Conservation (phyloP, 192 early-diverging fungal species). For the Entomortierella parvispora region DNA sequence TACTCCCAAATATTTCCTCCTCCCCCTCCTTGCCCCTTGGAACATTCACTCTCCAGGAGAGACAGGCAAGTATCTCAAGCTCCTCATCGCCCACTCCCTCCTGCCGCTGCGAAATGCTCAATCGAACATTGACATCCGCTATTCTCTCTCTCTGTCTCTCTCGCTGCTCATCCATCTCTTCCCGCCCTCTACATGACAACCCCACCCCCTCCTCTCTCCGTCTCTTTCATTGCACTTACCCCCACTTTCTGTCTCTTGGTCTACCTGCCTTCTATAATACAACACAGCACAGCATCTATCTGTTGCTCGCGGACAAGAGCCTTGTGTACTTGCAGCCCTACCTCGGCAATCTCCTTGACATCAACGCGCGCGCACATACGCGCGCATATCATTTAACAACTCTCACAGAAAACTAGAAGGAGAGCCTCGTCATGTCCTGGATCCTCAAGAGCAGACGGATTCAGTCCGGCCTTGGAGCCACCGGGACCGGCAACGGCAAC, state of each 20-base stretch:
- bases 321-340: no score
- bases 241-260: background rate
- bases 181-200: no score
- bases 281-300: conserved; percentile 13
- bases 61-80: no score
- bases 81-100: no score
- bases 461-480: conserved; percentile 42
- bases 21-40: background rate
- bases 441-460: conserved; percentile 54
- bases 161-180: no score
- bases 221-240: conserved; percentile 5
- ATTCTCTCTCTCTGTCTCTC: no score
- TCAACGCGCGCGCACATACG: no score
- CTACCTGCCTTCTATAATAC: background rate
- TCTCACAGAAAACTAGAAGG: background rate
- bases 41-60: no score
- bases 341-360: background rate
- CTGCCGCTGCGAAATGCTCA: no score
- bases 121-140: no score
- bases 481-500: conserved; percentile 12
- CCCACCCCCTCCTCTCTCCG: background rate
- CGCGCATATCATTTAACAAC: background rate
- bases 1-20: background rate
- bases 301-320: no score
- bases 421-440: conserved; percentile 42